Base-by-base conservation (phyloP, 768 basidiomycete species). In the Chalciporus sphaerocephalus region DNA sequence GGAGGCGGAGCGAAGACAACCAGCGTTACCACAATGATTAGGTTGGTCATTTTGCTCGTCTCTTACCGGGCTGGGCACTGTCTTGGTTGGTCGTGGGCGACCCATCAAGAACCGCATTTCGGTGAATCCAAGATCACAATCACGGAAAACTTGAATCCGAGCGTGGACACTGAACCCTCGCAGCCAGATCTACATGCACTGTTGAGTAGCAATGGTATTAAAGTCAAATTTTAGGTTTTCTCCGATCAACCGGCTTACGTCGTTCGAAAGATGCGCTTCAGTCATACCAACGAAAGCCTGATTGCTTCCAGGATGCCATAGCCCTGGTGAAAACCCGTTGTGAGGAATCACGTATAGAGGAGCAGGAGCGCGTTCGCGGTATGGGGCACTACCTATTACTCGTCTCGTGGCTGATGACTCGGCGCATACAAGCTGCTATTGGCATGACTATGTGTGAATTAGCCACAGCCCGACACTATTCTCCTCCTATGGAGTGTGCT, bases 381-480 rank as follows among this genome's bases (percentile, higher is more conserved):
- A 59, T 47, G 34, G 18, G 36, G 15, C 35, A 27, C 46, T 42
- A 17, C 36, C 41, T 35, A 34, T 17, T 12, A 24, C 11, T 32
- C 30, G 21, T n/a, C 4, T 40, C 22, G 35, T 16, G 23, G 21
- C 17, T 12, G 17, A 49, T 43, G 47, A 18, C 52, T 48, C 33
- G 3, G 40, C 53, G 62, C 61, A 63, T 55, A 68, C 33, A 64
- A 88, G 87, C 79, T 55, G 83, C 87, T 2, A 85, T 88, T 38
- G 74, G 78, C 5, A 81, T 89, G 80, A 89, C 87, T 2, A 68
- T 89, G 32, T 89, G 87, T 60, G 87, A 89, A 64, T 67, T 88
- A n/a, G 77, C 80, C 16, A 89, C 85, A 2, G 87, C 85, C 16
- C 75, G 75, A 42, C 79, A 83, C 53, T 74, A 84, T 60, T 73